Percentiles rank a stretch among this genome's conserved stretches.
phyloP scores from a whole-genome alignment of 2,329 filamentous ascomycete genomes.

The Aspergillus sp. region DNA sequence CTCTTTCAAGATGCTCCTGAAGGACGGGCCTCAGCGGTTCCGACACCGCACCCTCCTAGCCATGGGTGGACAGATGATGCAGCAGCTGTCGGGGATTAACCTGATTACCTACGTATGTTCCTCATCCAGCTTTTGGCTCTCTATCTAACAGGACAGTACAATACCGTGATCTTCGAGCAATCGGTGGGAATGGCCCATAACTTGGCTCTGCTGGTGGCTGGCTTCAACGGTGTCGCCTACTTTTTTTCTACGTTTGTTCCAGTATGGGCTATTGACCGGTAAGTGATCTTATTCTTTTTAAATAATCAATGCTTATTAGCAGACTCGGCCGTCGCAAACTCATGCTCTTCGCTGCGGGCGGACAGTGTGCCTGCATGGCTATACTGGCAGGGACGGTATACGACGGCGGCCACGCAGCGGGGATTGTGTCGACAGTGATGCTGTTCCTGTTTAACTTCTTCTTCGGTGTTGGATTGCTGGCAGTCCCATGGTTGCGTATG shows the following conservation, averaged over 20 bases:
- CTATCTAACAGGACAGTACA: constrained; percentile 17
- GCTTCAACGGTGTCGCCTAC: constrained; percentile 45
- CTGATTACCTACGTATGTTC: constrained; percentile 23
- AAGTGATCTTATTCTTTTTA: not conserved
- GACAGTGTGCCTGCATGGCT: constrained; percentile 52
- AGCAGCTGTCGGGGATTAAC: constrained; percentile 33
- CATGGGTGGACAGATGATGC: constrained; percentile 34
- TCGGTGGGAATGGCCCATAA: constrained; percentile 46
- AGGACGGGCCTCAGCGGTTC: constrained; percentile 25
- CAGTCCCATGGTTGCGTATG: constrained; percentile 43
- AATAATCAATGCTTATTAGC: not conserved
- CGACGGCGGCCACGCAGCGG: constrained; percentile 37
- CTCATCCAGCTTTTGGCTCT: no score
- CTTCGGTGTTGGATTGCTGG: constrained; percentile 51
- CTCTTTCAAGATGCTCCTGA: constrained; percentile 25
- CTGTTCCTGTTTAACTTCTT: constrained; percentile 58
- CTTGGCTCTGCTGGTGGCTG: constrained; percentile 32
- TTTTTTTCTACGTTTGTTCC: constrained; percentile 40
- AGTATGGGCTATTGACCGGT: constrained; percentile 40
- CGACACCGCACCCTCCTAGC: constrained; percentile 27
- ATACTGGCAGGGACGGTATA: constrained; percentile 47
- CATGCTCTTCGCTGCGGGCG: constrained; percentile 57
- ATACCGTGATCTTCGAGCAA: constrained; percentile 47
- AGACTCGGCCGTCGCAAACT: constrained; percentile 56
- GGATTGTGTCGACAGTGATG: constrained; percentile 48